These are phyloP conservation scores for Haematococcus lacustris DNA, from an alignment of 139 green algal species.

Conservation along the genomic window DNA sequence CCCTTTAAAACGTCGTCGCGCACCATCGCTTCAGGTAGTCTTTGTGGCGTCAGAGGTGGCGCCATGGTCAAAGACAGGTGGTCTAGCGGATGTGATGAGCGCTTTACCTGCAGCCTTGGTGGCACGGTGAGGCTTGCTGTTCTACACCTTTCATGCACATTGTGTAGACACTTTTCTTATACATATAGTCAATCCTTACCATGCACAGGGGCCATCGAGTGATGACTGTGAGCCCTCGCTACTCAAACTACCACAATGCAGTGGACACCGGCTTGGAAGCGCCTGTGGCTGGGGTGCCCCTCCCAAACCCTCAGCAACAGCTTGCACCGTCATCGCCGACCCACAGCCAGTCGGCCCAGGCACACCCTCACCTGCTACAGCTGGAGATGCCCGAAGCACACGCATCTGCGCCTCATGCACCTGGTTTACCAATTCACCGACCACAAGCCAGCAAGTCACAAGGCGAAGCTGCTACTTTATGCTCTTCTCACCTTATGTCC, in stretches of 20 bases:
- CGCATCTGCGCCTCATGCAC: too few species aligned
- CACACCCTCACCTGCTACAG: too few species aligned
- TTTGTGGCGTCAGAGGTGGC: constrained; percentile 81
- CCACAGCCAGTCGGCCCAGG: too few species aligned
- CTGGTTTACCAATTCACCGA: too few species aligned
- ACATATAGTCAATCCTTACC: neutral
- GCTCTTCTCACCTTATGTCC: too few species aligned
- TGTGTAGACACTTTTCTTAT: neutral
- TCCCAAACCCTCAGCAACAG: neutral
- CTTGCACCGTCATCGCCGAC: too few species aligned
- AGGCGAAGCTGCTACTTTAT: too few species aligned
- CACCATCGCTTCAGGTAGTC: constrained; percentile 61
- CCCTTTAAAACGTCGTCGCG: too few species aligned
- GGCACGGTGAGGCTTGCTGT: constrained; percentile 20
- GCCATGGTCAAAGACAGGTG: constrained; percentile 75
- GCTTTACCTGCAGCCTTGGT: constrained; percentile 60
- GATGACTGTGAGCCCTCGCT: constrained; percentile 76
- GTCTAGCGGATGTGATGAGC: constrained; percentile 72
- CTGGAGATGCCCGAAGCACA: too few species aligned
- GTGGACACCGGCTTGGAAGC: constrained; percentile 46
- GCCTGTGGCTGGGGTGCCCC: constrained; percentile 36
- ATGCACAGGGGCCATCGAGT: constrained; percentile 60
- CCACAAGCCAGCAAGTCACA: too few species aligned
- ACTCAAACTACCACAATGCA: constrained; percentile 48
- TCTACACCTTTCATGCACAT: neutral